phyloP scores from a whole-genome alignment of 2,329 filamentous ascomycete genomes.

The Rhytidhysteron rufulum region DNA sequence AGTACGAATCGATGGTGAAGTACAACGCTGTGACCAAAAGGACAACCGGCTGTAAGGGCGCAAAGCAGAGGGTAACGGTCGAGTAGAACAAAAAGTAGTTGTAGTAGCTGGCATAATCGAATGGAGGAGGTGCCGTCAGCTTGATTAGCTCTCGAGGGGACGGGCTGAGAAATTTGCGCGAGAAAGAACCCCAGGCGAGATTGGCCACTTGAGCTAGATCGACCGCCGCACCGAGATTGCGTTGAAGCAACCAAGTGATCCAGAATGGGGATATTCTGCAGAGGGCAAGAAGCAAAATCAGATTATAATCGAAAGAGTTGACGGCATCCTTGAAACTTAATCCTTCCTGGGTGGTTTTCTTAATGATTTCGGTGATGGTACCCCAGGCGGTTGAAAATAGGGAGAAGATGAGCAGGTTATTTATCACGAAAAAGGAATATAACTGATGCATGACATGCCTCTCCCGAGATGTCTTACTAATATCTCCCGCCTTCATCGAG shows the following conservation, averaged over 20 bases:
- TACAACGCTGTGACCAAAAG: constrained; percentile 84
- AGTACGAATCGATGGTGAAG: constrained; percentile 78
- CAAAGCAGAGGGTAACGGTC: constrained; percentile 82
- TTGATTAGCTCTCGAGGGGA: constrained; percentile 91
- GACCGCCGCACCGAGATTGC: constrained; percentile 88
- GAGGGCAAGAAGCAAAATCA: constrained; percentile 66
- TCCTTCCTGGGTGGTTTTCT: constrained; percentile 50
- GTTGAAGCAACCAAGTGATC: constrained; percentile 88
- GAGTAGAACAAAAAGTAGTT: constrained; percentile 96
- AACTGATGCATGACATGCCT: constrained; percentile 86
- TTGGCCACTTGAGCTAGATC: constrained; percentile 88
- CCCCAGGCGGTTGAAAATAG: constrained; percentile 80
- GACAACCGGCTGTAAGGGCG: constrained; percentile 80
- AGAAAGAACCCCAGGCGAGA: constrained; percentile 78
- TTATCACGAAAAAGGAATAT: constrained; percentile 95
- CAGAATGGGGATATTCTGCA: constrained; percentile 86
- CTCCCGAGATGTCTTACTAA: constrained; percentile 88
- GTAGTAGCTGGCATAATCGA: constrained; percentile 96
- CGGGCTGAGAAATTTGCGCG: constrained; percentile 77
- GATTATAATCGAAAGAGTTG: constrained; percentile 58
- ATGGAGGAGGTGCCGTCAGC: constrained; percentile 83
- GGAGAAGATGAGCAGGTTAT: constrained; percentile 93
- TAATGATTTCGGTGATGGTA: constrained; percentile 64
- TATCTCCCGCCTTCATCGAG: constrained; percentile 77
- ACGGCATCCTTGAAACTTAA: constrained; percentile 63